phyloP scores from a whole-genome alignment of 768 basidiomycete species.

The Serendipita indica region DNA sequence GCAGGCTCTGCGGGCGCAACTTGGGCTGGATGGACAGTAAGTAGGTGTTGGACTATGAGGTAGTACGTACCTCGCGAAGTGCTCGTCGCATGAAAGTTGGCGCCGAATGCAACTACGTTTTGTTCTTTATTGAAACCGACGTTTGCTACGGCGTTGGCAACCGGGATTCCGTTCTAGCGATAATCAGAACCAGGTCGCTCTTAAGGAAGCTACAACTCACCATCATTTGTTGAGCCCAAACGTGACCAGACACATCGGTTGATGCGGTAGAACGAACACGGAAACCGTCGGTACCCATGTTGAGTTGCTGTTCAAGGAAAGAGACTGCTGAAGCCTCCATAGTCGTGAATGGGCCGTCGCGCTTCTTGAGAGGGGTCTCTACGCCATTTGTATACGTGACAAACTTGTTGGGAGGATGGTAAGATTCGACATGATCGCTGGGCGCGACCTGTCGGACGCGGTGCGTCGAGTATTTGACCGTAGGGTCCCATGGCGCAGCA shows the following conservation, averaged over 20 bases:
- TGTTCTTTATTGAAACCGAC: slow-evolving; percentile 1
- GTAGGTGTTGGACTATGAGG: not conserved
- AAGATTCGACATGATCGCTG: not conserved
- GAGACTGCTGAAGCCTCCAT: slow-evolving; percentile 10
- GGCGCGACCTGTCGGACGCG: not conserved
- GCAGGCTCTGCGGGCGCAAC: slow-evolving; percentile 17
- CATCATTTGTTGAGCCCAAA: slow-evolving; percentile 12
- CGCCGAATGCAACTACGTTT: slow-evolving; percentile 13
- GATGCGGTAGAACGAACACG: slow-evolving; percentile 2
- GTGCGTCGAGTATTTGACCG: not conserved
- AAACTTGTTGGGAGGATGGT: slow-evolving; percentile 4
- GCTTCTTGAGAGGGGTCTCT: not conserved
- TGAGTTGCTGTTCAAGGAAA: slow-evolving; percentile 11
- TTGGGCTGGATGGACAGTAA: not conserved
- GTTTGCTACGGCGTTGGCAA: slow-evolving; percentile 11
- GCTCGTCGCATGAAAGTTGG: slow-evolving; percentile 18
- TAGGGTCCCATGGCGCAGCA: not conserved
- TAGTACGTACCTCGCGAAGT: slow-evolving; percentile 26
- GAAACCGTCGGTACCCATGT: slow-evolving; percentile 6
- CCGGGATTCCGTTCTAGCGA: slow-evolving; percentile 8
- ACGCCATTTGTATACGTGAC: not conserved
- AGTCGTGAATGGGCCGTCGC: not conserved
- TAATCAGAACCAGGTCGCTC: not conserved
- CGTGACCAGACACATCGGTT: slow-evolving; percentile 7
- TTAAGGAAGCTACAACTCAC: slow-evolving; percentile 1